Evolutionary conservation across 805 yeast genomes (phyloP), one percentile per base, ranked within the genome.

Genomic region (Saturnispora diversa): DNA sequence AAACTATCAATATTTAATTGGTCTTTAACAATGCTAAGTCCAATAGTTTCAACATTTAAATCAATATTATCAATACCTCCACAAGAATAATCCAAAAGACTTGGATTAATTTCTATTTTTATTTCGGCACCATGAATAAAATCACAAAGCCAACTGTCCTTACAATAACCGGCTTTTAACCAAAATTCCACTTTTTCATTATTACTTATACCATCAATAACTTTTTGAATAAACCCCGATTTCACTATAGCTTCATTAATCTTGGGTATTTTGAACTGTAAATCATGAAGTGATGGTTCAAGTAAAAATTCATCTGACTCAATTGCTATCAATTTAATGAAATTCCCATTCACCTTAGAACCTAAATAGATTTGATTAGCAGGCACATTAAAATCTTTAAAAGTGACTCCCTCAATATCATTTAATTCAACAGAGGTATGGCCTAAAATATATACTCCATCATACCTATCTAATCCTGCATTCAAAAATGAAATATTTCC

Each of bases 121-220:
- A 39, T 22, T 12, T 39, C 36, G 9, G 26, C 26, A 4, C 37
- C 36, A n/a, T 39, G 19, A 19, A 39, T 8, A 3, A 31, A n/a
- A 26, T 32, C 32, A 26, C 42, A 39, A 12, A 31, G 5, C 42
- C 42, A 39, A 20, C 35, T 39, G 13, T 39, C 24, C 8, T 31
- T 32, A 21, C 42, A 39, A 26, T 32, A 26, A n/a, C 42, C 42
- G 20, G 37, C 15, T 32, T 22, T 39, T 13, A 39, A 11, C 42
- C 42, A 39, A 20, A 39, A n/a, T 11, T 20, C 21, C 11, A 26
- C 16, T 9, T 21, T 21, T 15, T 26, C 12, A 12, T 35, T 37
- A 4, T 24, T 22, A 15, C 19, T 17, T 9, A 33, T 12, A 11
- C 25, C 28, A 29, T 34, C 31, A 10, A 40, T 23, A 3, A 40